A percentile compares a stretch with the other conserved stretches of the same genome.
Conservation (phyloP, 2,329 filamentous ascomycete genomes). For the Aureobasidium sp. region DNA sequence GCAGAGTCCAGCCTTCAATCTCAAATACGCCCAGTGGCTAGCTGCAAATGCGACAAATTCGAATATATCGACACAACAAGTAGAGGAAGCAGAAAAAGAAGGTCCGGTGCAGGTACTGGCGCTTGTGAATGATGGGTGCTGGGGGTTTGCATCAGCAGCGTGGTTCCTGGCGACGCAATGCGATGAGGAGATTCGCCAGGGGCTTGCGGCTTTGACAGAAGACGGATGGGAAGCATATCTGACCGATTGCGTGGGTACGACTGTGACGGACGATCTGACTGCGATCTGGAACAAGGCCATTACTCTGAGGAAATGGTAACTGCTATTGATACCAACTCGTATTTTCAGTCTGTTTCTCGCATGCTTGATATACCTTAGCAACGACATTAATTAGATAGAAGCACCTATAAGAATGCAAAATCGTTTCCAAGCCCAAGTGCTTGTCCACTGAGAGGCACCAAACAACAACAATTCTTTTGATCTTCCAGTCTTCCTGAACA, state of each 20-base stretch:
- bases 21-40: conserved; percentile 45
- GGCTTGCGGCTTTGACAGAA: conserved; percentile 38
- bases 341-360: too few relatives aligned
- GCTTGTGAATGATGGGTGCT: conserved; percentile 41
- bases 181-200: conserved; percentile 31
- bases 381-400: too few relatives aligned
- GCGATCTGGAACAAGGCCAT: conserved; percentile 43
- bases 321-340: too few relatives aligned
- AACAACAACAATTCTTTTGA: too few relatives aligned
- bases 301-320: conserved; percentile 21
- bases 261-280: conserved; percentile 37
- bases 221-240: conserved; percentile 47
- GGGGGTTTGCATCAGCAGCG: conserved; percentile 49
- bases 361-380: too few relatives aligned
- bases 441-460: too few relatives aligned
- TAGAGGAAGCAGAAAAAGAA: conserved; percentile 23
- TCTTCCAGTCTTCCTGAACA: too few relatives aligned
- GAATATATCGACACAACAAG: conserved; percentile 22
- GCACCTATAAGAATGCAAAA: too few relatives aligned
- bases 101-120: conserved; percentile 39
- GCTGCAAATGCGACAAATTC: conserved; percentile 21
- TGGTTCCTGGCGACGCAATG: conserved; percentile 55
- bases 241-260: conserved; percentile 44
- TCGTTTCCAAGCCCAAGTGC: too few relatives aligned
- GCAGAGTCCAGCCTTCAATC: conserved; percentile 49